Evolutionary conservation across 2,329 filamentous ascomycete species (phyloP).

Genomic region (Falciphora oryzae): DNA sequence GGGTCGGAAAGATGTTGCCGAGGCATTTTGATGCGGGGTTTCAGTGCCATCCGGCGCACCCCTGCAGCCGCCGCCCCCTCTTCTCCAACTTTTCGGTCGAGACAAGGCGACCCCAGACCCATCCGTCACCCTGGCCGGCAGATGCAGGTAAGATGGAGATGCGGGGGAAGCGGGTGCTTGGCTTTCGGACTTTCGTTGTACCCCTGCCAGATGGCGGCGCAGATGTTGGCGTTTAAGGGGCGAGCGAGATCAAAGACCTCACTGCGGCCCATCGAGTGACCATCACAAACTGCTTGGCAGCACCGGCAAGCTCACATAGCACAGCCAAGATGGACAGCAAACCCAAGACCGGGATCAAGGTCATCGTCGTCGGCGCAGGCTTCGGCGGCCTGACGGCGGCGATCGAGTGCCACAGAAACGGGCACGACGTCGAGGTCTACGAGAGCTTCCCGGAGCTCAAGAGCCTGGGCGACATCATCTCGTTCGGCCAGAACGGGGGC

Average conservation of each 20-base stretch:
- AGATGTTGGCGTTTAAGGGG: not conserved
- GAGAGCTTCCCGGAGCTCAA: conserved; percentile 54
- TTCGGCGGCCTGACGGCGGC: conserved; percentile 58
- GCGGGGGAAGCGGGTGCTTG: too few species aligned
- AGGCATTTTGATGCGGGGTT: not conserved
- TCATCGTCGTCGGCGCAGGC: conserved; percentile 46
- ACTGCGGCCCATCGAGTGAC: too few species aligned
- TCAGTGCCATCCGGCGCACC: not conserved
- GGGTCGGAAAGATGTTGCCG: not conserved
- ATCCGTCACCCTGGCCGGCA: not conserved
- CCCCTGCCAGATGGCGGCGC: not conserved
- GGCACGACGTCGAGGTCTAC: conserved; percentile 53
- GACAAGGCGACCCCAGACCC: not conserved
- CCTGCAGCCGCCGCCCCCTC: not conserved
- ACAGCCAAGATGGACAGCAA: not conserved
- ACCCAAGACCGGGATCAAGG: conserved; percentile 42
- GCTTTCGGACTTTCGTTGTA: not conserved
- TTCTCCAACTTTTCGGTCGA: not conserved
- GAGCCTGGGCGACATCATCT: conserved; percentile 56
- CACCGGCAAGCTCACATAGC: too few species aligned
- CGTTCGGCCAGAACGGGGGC: conserved; percentile 54
- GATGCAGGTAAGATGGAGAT: not conserved
- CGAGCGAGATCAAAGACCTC: not conserved
- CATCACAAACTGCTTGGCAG: too few species aligned
- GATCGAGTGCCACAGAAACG: conserved; percentile 57